Evolutionary conservation across 2,329 filamentous ascomycete species (phyloP), one percentile per base, ranked within the genome.

Genomic region (Geosmithia morbida): DNA sequence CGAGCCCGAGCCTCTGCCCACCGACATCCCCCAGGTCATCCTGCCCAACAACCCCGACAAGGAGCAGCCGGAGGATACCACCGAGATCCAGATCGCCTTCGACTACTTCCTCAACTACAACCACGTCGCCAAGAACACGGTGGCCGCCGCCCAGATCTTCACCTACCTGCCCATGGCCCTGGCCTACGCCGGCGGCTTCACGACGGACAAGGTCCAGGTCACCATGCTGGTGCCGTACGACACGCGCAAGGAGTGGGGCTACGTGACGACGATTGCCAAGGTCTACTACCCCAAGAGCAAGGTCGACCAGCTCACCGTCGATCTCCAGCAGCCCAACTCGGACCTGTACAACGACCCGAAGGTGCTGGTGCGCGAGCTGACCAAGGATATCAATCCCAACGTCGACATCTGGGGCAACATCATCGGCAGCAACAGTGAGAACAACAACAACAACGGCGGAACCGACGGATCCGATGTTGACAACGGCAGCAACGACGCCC

Each of bases 71-170:
- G 65, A 71, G 3, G 84, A 85, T 54, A 79, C 77, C 1, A 79
- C 77, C 3, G 65, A 85, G 55, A 82, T 95, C 54, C 87, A 95
- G 60, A 74, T 97, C 52, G 92, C 85, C 33, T 96, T 97, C 73
- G 69, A 78, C 46, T 83, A 80, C 58, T 75, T 77, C 1, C 74
- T 94, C 55, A 90, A 94, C 67, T 98, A 92, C 63, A 68, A 75
- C 8, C 95, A 94, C 59, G 85, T 97, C 26, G 81, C 83, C 11
- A 70, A 69, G 19, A 79, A 83, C 51, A 71, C 79, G 14, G 72
- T 82, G 52, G 85, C 88, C 17, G 84, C 87, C 5, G 79, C 79
- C 40, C 90, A 97, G 64, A 86, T 98, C 57, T 94, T 96, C 68
- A 67, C 77, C 47, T 85, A 78, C 53, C 69, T 96, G 3, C 88